Conservation (phyloP, 768 basidiomycete species). For the Crepidotus variabilis region DNA sequence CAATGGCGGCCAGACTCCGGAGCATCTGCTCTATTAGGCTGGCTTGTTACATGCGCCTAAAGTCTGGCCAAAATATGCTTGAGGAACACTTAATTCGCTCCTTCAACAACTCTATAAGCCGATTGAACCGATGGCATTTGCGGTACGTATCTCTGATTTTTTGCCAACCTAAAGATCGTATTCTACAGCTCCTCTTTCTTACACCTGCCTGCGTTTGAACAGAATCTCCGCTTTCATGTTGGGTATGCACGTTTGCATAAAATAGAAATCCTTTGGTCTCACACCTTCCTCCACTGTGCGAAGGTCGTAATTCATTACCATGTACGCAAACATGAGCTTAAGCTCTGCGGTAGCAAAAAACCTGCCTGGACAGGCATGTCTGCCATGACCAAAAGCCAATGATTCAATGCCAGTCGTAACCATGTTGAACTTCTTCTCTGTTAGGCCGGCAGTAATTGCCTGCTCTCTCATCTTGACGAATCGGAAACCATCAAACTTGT, state of each 20-base stretch:
- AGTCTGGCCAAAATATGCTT: too few relatives aligned
- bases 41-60: too few relatives aligned
- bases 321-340: slow-evolving; percentile 41
- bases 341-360: slow-evolving; percentile 22
- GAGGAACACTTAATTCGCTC: too few relatives aligned
- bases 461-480: slow-evolving; percentile 15
- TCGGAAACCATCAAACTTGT: slow-evolving; percentile 18
- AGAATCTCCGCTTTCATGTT: slow-evolving; percentile 23
- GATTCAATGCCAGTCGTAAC: slow-evolving; percentile 8
- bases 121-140: too few relatives aligned
- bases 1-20: too few relatives aligned
- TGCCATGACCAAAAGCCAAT: slow-evolving; percentile 12
- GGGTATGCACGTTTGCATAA: slow-evolving; percentile 17
- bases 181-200: not conserved
- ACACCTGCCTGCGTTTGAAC: slow-evolving; percentile 17
- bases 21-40: too few relatives aligned
- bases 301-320: slow-evolving; percentile 37
- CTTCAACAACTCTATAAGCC: too few relatives aligned
- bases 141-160: too few relatives aligned
- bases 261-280: slow-evolving; percentile 22
- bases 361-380: slow-evolving; percentile 7
- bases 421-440: slow-evolving; percentile 9
- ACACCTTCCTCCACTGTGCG: slow-evolving; percentile 25
- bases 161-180: too few relatives aligned
- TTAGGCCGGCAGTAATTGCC: not conserved